phyloP scores from a whole-genome alignment of 2,329 filamentous ascomycete species.

The Trichophyton schoenleinii region DNA sequence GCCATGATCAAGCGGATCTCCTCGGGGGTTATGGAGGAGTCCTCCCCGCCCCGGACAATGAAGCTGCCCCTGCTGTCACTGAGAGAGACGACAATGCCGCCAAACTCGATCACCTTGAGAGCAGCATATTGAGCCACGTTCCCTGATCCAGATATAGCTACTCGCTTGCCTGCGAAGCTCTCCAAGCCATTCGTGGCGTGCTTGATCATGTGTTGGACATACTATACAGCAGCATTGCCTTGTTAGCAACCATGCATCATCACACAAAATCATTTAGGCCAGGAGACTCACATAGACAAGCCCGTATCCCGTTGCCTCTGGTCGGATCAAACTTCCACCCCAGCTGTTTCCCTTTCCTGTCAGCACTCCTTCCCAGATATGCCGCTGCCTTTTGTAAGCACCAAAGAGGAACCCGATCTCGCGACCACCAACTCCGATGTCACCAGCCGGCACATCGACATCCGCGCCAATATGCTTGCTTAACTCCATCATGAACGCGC shows the following conservation, averaged over 20 bases:
- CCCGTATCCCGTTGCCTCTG: conserved; percentile 93
- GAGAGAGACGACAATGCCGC: conserved; percentile 80
- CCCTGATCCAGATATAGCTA: conserved; percentile 90
- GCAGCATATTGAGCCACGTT: conserved; percentile 98
- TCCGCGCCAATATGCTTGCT: conserved; percentile 92
- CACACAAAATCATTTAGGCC: conserved; percentile 8
- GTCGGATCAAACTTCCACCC: conserved; percentile 88
- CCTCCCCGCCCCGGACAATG: conserved; percentile 53
- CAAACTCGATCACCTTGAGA: conserved; percentile 91
- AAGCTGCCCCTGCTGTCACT: conserved; percentile 84
- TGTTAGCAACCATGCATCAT: conserved; percentile 3
- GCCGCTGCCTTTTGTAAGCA: conserved; percentile 75
- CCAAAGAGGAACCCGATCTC: conserved; percentile 95
- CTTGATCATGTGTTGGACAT: conserved; percentile 89
- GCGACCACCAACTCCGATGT: conserved; percentile 84
- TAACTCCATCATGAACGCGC: conserved; percentile 90
- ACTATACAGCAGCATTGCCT: conserved; percentile 33
- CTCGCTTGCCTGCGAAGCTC: conserved; percentile 77
- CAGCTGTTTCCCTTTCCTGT: conserved; percentile 90
- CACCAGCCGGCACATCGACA: conserved; percentile 91
- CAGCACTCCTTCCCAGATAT: conserved; percentile 89
- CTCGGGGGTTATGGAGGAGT: conserved; percentile 58
- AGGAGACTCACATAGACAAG: conserved; percentile 59
- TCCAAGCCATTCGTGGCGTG: conserved; percentile 68
- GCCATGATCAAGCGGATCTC: conserved; percentile 66